Evolutionary conservation across 768 basidiomycete genomes (phyloP), one percentile per base, ranked within the genome.

Genomic region (Lactifluus rugatus): DNA sequence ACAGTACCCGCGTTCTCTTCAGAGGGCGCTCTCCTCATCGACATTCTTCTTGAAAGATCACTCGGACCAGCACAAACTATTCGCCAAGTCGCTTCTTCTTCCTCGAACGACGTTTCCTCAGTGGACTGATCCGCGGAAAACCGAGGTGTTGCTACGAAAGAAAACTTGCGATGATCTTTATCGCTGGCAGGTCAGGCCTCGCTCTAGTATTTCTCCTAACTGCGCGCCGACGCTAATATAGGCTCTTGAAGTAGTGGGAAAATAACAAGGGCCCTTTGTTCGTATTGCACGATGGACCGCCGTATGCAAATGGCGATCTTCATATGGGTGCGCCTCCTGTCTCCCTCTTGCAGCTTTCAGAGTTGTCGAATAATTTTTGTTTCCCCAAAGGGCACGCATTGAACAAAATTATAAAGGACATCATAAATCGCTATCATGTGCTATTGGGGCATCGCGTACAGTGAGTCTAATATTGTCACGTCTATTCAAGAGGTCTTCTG

Each of bases 321-420:
- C 95, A 99, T 68, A 93, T 94, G 77, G 95, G 94, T 95, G 62
- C 60, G 73, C 48, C 34, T 11, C 50, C 34, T 6, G 44, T 50
- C 26, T 31, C 39, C 26, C 28, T n/a, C 21, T 21, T 17, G 21
- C 32, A 2, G 25, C 46, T 2, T 11, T 34, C 32, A 21, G 11
- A 10, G 21, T 28, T n/a, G 34, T 37, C 62, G 23, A 31, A 37
- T 13, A 28, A 10, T 36, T 39, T 10, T 39, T 25, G 6, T 58
- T 10, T 8, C 13, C 13, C 13, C 9, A 10, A 34, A 96, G 94
- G 95, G 7, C 95, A 99, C 69, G 93, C 94, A 0, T 70, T 98
- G 61, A 99, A 98, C 73, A 96, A 97, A 69, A 87, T 96, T 41
- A 69, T 96, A 47, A 99, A 99, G 74, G 95, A 99, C 69, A 87